phyloP scores from a whole-genome alignment of 805 yeast genomes.

The Lachancea nothofagi region DNA sequence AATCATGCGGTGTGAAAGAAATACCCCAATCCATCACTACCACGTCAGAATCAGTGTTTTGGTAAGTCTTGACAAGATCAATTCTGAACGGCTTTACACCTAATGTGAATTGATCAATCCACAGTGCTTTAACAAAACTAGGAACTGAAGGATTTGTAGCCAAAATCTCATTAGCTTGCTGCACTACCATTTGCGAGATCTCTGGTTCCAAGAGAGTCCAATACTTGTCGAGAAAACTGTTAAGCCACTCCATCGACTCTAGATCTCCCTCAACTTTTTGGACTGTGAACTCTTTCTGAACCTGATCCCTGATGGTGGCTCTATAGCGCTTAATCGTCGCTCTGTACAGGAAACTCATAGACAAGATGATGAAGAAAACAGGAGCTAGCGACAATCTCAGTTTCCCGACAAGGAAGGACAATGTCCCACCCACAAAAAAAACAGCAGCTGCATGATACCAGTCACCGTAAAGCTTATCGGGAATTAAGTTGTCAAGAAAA shows the following conservation, averaged over 20 bases:
- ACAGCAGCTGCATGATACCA: slow-evolving; percentile 92
- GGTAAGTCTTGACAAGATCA: slow-evolving; percentile 82
- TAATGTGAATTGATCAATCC: slow-evolving; percentile 83
- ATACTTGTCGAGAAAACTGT: slow-evolving; percentile 79
- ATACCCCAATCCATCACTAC: slow-evolving; percentile 98
- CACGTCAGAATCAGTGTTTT: slow-evolving; percentile 84
- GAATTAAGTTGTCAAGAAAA: slow-evolving; percentile 66
- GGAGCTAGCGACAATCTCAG: slow-evolving; percentile 75
- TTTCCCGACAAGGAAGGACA: slow-evolving; percentile 77
- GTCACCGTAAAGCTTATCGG: slow-evolving; percentile 78
- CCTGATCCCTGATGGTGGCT: slow-evolving; percentile 63
- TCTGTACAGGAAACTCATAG: slow-evolving; percentile 68
- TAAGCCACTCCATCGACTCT: slow-evolving; percentile 95
- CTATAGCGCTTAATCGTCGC: slow-evolving; percentile 79
- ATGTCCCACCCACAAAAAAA: slow-evolving; percentile 57
- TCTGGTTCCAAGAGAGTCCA: slow-evolving; percentile 92
- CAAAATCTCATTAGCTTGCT: slow-evolving; percentile 76
- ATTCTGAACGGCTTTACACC: slow-evolving; percentile 96
- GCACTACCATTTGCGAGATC: slow-evolving; percentile 76
- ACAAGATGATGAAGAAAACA: slow-evolving; percentile 62
- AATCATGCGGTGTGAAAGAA: slow-evolving; percentile 87
- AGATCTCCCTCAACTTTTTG: slow-evolving; percentile 79
- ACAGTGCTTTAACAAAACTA: slow-evolving; percentile 70
- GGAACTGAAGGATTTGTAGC: slow-evolving; percentile 74
- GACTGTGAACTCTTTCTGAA: slow-evolving; percentile 81